Percentiles rank a stretch among this genome's conserved stretches.
phyloP scores from a whole-genome alignment of 2,329 filamentous ascomycete species.

The Diatrype stigma region DNA sequence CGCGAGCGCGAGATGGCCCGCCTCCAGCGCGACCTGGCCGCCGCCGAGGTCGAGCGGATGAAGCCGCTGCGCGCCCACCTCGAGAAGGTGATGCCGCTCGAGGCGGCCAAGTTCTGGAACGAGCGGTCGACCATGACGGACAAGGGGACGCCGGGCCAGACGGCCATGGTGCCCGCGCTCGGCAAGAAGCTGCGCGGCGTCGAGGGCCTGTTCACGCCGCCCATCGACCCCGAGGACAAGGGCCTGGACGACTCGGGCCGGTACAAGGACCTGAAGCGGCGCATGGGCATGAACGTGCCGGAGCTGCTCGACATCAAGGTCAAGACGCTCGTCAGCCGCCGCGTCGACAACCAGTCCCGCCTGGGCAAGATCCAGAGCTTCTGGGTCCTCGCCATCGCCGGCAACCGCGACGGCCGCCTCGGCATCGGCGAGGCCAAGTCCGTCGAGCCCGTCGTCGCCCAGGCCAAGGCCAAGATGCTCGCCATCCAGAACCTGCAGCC shows the following conservation, averaged over 20 bases:
- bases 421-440: conserved; percentile 91
- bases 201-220: conserved; percentile 44
- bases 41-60: neutral
- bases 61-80: neutral
- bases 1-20: conserved; percentile 11
- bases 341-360: conserved; percentile 88
- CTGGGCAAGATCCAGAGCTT: conserved; percentile 83
- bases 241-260: conserved; percentile 47
- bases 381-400: conserved; percentile 76
- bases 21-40: neutral
- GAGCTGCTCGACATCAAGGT: conserved; percentile 54
- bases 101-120: conserved; percentile 20
- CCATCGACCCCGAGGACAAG: conserved; percentile 45
- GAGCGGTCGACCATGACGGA: conserved; percentile 34
- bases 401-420: conserved; percentile 79
- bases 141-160: conserved; percentile 29
- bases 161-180: conserved; percentile 43
- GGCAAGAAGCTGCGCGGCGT: conserved; percentile 51
- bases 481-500: conserved; percentile 92
- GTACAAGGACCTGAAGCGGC: conserved; percentile 49
- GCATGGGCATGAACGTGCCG: conserved; percentile 49
- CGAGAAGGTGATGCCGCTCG: conserved; percentile 16
- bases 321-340: conserved; percentile 70
- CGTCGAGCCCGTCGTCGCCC: conserved; percentile 64
- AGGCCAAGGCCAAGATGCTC: conserved; percentile 68